Base-by-base conservation (phyloP, 768 basidiomycete species). In the Wakefieldia striispora region DNA sequence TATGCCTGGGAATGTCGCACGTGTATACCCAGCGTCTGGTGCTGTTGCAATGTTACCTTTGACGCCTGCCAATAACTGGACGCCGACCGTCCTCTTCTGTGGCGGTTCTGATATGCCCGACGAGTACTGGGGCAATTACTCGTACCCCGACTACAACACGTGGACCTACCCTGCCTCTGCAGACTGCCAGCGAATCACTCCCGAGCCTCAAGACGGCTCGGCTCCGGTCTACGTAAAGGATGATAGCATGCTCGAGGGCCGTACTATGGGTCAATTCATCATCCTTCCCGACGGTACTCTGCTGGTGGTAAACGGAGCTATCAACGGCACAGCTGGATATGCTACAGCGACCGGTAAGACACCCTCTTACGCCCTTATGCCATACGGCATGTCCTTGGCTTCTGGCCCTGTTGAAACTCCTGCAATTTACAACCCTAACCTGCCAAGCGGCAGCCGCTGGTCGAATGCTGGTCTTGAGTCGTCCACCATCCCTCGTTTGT, bases 211-310 rank as follows among this genome's bases (percentile, higher is more conserved):
- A 6, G 85, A 87, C 55, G 85, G 84, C 4, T 81, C 84, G 0
- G 17, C 74, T 4, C 75, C 83, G 2, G 68, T 58, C 1, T 91
- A 89, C 61, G 71, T 75, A 3, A 74, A 86, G 59, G 91, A 93
- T 51, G 92, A 95, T 55, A 67, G 80, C 43, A 82, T 94, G 77
- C 72, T 83, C 7, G 79, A 84, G 44, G 80, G 83, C 0, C 79
- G 91, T 26, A 91, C 88, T 17, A 98, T 97, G 94, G 91, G 94
- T 16, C 89, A 92, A 62, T 93, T 95, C 68, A 86, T 95, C 70
- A 77, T 80, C 45, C 82, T 97, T 5, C 83, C 92, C 0, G 82
- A 90, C 38, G 86, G 86, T 10, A 86, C 80, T 40, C 49, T 93
- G 10, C 72, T 93, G 19, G 77, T 92, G 34, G 71, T 92, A 53